These are phyloP conservation scores for Eucalyptus erythrocorys DNA, from an alignment of 345 rosid genomes.

Conservation along the genomic window DNA sequence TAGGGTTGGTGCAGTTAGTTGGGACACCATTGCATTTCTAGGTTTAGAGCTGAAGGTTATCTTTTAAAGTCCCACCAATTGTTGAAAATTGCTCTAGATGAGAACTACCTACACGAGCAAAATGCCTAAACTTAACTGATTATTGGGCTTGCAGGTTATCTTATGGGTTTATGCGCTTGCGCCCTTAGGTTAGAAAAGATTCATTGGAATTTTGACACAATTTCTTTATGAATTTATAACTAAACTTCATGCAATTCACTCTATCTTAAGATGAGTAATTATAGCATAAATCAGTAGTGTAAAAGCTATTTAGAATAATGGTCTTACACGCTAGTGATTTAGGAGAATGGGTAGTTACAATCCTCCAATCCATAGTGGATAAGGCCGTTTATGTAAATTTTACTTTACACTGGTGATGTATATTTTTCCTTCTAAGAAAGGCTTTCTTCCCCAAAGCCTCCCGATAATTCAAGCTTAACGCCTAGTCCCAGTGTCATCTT, in stretches of 20 bases:
- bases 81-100: not conserved
- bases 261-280: not conserved
- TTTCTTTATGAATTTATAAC: not conserved
- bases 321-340: not conserved
- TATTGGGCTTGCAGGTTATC: not conserved
- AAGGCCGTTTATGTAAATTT: not conserved
- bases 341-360: not conserved
- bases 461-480: not conserved
- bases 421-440: not conserved
- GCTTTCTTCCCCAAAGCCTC: not conserved
- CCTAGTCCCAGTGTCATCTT: not conserved
- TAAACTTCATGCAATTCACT: not conserved
- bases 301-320: not conserved
- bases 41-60: not conserved
- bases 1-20: not conserved
- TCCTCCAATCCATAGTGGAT: not conserved
- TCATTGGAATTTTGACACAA: not conserved
- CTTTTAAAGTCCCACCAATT: not conserved
- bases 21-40: not conserved
- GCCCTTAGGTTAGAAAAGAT: not conserved
- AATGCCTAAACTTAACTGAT: not conserved
- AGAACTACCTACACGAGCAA: fast-evolving
- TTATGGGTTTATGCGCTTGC: not conserved
- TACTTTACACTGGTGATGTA: fast-evolving
- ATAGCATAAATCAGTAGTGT: not conserved